Conservation (phyloP, 345 rosid genomes). For the Bruguiera parviflora region DNA sequence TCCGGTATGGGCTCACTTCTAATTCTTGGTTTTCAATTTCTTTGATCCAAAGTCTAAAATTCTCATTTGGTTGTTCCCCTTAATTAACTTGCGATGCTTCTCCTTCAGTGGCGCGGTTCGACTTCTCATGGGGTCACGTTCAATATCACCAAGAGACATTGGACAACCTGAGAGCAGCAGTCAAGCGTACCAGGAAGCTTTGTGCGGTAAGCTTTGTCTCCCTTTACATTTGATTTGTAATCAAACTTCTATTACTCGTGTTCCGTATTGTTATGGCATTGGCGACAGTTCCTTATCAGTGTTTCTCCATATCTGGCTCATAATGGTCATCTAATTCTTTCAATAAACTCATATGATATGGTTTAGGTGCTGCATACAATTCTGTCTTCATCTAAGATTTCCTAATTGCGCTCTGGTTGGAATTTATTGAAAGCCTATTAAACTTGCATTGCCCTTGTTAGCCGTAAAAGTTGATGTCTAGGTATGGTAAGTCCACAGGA, state of each 20-base stretch:
- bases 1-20: constrained; percentile 45
- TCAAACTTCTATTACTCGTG: no score
- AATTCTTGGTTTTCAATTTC: background rate
- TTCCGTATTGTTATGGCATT: no score
- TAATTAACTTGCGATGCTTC: background rate
- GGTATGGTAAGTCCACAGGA: background rate
- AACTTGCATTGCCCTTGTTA: no score
- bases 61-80: no score
- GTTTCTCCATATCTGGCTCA: no score
- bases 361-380: no score
- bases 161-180: constrained; percentile 71
- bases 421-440: no score
- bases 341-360: no score
- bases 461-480: background rate
- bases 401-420: no score
- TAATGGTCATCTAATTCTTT: no score
- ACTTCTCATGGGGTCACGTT: constrained; percentile 82
- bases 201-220: constrained; percentile 60
- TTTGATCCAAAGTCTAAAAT: no score
- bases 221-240: background rate
- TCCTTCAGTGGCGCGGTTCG: constrained; percentile 73
- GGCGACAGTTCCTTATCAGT: background rate
- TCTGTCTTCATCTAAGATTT: no score
- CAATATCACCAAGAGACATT: constrained; percentile 84
- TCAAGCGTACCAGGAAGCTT: constrained; percentile 78